These are phyloP conservation scores for Hypoxylon crocopeplum DNA, from an alignment of 495 filamentous ascomycete genomes.

Conservation along the genomic window DNA sequence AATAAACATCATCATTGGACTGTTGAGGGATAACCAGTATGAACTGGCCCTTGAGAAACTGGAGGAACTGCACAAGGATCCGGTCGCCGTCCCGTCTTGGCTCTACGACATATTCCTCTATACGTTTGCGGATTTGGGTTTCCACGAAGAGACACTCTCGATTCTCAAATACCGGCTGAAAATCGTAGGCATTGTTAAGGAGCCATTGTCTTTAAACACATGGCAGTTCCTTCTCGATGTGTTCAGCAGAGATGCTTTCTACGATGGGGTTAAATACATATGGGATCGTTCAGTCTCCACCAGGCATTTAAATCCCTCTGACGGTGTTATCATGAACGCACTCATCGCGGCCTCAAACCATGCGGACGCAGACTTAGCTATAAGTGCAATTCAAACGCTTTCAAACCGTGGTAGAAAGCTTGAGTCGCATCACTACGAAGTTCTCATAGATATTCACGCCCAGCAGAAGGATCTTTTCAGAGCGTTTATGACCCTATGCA, in stretches of 20 bases:
- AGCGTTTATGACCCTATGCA: slow-evolving; percentile 67
- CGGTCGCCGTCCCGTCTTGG: slow-evolving; percentile 67
- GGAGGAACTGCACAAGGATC: slow-evolving; percentile 66
- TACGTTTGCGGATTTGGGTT: slow-evolving; percentile 69
- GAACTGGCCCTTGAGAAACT: slow-evolving; percentile 82
- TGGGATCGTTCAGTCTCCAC: slow-evolving; percentile 68
- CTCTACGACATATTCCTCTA: slow-evolving; percentile 77
- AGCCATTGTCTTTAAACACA: slow-evolving; percentile 47
- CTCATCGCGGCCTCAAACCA: slow-evolving; percentile 71
- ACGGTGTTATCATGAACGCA: slow-evolving; percentile 67
- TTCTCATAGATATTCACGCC: slow-evolving; percentile 72
- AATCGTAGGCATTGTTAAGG: slow-evolving; percentile 51
- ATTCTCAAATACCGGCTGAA: slow-evolving; percentile 64
- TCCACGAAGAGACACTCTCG: slow-evolving; percentile 75
- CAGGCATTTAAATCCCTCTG: slow-evolving; percentile 68
- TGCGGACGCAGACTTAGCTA: slow-evolving; percentile 72
- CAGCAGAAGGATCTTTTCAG: slow-evolving; percentile 58
- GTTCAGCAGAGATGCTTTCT: slow-evolving; percentile 58
- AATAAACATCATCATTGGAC: slow-evolving; percentile 72
- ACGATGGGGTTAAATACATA: slow-evolving; percentile 57
- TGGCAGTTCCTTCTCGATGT: slow-evolving; percentile 76
- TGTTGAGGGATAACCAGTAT: slow-evolving; percentile 79
- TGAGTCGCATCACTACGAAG: slow-evolving; percentile 74
- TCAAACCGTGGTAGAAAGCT: slow-evolving; percentile 60
- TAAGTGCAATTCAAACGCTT: slow-evolving; percentile 65